A percentile compares a stretch with the other conserved stretches of the same genome.
These are phyloP conservation scores for Cinnamomum chago DNA, from an alignment of 164 flowering plant species.

Conservation along the genomic window DNA sequence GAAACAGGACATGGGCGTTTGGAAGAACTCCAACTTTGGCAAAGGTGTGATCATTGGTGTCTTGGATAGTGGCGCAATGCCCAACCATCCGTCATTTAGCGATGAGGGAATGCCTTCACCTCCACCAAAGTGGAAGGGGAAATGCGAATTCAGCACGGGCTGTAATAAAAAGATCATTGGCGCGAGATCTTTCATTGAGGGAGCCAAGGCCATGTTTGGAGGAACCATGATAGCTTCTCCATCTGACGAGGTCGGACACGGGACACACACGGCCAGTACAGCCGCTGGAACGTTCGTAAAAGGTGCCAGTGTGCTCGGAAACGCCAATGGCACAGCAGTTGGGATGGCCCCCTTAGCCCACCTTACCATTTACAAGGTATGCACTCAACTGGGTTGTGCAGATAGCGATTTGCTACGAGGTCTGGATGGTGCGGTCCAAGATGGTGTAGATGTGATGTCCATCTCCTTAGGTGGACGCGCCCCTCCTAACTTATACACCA, in stretches of 20 bases:
- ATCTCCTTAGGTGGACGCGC: slow-evolving; percentile 22
- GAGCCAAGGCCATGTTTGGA: slow-evolving; percentile 6
- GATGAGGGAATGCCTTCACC: slow-evolving; percentile 46
- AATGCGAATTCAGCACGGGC: slow-evolving; percentile 26
- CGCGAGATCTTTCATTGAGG: slow-evolving; percentile 27
- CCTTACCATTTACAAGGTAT: slow-evolving; percentile 19
- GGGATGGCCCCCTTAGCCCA: slow-evolving; percentile 40
- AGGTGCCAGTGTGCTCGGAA: slow-evolving; percentile 18
- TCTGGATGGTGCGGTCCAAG: slow-evolving; percentile 29
- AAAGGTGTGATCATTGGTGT: slow-evolving; percentile 46
- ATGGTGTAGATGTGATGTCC: slow-evolving; percentile 39
- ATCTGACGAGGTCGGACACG: slow-evolving; percentile 30
- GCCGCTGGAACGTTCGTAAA: slow-evolving; percentile 30
- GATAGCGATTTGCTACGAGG: slow-evolving; percentile 26
- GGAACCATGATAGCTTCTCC: slow-evolving; percentile 10
- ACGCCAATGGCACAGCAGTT: slow-evolving; percentile 30
- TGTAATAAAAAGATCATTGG: slow-evolving; percentile 60
- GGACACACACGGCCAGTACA: slow-evolving; percentile 37
- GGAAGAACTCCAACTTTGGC: slow-evolving; percentile 40
- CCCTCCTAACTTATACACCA: background rate
- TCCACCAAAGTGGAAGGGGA: slow-evolving; percentile 45
- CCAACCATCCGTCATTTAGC: slow-evolving; percentile 46
- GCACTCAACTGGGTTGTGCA: slow-evolving; percentile 8
- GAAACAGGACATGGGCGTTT: slow-evolving; percentile 28
- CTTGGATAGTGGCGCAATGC: slow-evolving; percentile 36